Percentiles rank a stretch among this genome's conserved stretches.
These are phyloP conservation scores for Colletotrichum melonis DNA, from an alignment of 2,329 filamentous ascomycete genomes.

Conservation along the genomic window DNA sequence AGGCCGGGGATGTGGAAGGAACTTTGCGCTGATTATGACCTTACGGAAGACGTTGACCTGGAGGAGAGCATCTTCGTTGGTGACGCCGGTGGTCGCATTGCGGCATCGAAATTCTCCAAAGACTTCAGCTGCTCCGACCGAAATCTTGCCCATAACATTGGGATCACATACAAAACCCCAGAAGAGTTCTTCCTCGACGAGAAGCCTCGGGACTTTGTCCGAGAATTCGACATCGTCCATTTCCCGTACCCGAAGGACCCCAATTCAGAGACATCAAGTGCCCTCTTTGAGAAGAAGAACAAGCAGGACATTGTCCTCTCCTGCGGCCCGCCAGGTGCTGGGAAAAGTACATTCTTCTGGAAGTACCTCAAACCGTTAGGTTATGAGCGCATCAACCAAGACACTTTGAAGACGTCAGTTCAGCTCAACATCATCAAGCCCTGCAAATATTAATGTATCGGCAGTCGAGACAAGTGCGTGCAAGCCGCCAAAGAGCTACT, in stretches of 20 bases:
- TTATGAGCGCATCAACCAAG: constrained; percentile 91
- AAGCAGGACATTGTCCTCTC: constrained; percentile 83
- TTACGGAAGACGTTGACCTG: constrained; percentile 73
- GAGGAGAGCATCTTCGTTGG: constrained; percentile 85
- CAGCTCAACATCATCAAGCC: constrained; percentile 30
- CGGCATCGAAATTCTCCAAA: constrained; percentile 57
- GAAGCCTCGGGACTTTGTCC: constrained; percentile 70
- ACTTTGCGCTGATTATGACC: constrained; percentile 67
- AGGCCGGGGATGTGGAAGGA: constrained; percentile 88
- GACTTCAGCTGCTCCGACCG: constrained; percentile 77
- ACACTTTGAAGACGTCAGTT: constrained; percentile 76
- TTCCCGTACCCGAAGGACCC: constrained; percentile 58
- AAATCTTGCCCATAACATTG: constrained; percentile 87
- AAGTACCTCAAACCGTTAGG: constrained; percentile 79
- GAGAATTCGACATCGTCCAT: constrained; percentile 76
- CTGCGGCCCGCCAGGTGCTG: constrained; percentile 88
- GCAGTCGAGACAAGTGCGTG: constrained; percentile 71
- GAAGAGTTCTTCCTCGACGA: constrained; percentile 90
- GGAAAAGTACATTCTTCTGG: constrained; percentile 94
- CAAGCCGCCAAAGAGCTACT: constrained; percentile 77
- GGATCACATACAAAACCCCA: constrained; percentile 84
- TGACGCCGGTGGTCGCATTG: constrained; percentile 78
- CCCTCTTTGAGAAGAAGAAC: constrained; percentile 70
- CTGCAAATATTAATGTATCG: constrained; percentile 35
- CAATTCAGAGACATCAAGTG: constrained; percentile 37